A percentile compares a stretch with the other conserved stretches of the same genome.
Evolutionary conservation across 2,329 filamentous ascomycete genomes (phyloP).

Genomic region (Pseudogymnoascus sp.): DNA sequence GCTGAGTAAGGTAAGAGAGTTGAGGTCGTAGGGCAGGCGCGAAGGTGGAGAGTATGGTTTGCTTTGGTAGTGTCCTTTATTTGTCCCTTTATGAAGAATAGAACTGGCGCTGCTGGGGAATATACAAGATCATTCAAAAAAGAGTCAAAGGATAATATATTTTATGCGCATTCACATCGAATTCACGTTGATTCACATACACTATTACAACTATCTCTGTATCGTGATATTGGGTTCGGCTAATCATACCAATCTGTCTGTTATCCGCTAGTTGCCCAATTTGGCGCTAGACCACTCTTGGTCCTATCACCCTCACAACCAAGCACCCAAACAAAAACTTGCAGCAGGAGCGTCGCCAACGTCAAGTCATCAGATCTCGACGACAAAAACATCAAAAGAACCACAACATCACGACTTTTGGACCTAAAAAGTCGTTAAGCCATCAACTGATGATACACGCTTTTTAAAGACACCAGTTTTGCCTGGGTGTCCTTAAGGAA

Average conservation of each 20-base stretch:
- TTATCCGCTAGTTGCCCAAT: conserved; percentile 5
- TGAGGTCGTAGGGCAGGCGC: background rate
- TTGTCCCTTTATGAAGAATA: background rate
- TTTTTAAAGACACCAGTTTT: conserved; percentile 13
- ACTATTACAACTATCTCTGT: background rate
- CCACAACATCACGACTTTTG: conserved; percentile 18
- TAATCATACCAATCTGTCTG: background rate
- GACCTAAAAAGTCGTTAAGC: conserved; percentile 14
- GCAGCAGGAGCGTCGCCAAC: conserved; percentile 10
- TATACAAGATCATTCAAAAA: background rate
- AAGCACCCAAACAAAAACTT: conserved; percentile 10
- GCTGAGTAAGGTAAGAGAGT: background rate
- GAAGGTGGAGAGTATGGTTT: background rate
- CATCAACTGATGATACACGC: conserved; percentile 22
- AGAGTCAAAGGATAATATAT: background rate
- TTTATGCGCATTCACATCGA: background rate
- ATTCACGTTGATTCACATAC: background rate
- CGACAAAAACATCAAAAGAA: conserved; percentile 16
- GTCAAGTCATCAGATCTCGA: conserved; percentile 12
- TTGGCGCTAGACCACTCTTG: background rate
- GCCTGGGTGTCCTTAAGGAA: conserved; percentile 12
- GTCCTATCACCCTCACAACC: conserved; percentile 8
- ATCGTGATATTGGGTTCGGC: conserved; percentile 7
- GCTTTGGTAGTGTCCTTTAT: background rate
- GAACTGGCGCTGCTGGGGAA: background rate